A percentile compares a stretch with the other conserved stretches of the same genome.
phyloP scores from a whole-genome alignment of 2,329 filamentous ascomycete genomes.

The Cercospora sojina region DNA sequence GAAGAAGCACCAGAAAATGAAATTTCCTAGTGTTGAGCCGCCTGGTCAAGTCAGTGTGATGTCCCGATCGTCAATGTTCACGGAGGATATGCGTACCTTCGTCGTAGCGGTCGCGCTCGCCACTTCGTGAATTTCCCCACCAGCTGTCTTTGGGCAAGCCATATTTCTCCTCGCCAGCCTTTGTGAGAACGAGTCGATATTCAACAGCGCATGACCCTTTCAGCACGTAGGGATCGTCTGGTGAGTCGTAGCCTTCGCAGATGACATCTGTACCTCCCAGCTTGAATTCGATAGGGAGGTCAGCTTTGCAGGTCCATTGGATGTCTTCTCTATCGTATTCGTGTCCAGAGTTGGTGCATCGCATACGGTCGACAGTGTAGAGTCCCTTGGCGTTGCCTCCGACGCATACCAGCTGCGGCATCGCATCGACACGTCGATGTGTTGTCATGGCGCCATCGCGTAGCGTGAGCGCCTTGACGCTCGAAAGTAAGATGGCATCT shows the following conservation, averaged over 20 bases:
- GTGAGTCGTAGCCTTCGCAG: constrained; percentile 79
- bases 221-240: constrained; percentile 81
- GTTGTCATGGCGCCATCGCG: constrained; percentile 66
- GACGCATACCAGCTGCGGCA: constrained; percentile 73
- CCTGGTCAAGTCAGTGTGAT: not conserved
- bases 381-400: constrained; percentile 62
- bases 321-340: constrained; percentile 79
- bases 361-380: constrained; percentile 77
- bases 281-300: constrained; percentile 63
- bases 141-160: constrained; percentile 9
- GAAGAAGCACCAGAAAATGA: constrained; percentile 21
- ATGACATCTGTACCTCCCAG: constrained; percentile 85
- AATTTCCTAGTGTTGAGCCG: not conserved
- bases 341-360: constrained; percentile 81
- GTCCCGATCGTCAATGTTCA: not conserved
- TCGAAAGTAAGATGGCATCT: constrained; percentile 54
- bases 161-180: constrained; percentile 53
- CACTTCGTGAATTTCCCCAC: not conserved
- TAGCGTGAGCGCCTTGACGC: constrained; percentile 76
- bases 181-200: constrained; percentile 77
- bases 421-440: constrained; percentile 70
- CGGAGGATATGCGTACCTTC: not conserved
- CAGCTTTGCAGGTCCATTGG: constrained; percentile 84
- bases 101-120: not conserved
- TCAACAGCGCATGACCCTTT: constrained; percentile 92